Conservation (phyloP, 768 basidiomycete species). For the Tylopilus sp. region DNA sequence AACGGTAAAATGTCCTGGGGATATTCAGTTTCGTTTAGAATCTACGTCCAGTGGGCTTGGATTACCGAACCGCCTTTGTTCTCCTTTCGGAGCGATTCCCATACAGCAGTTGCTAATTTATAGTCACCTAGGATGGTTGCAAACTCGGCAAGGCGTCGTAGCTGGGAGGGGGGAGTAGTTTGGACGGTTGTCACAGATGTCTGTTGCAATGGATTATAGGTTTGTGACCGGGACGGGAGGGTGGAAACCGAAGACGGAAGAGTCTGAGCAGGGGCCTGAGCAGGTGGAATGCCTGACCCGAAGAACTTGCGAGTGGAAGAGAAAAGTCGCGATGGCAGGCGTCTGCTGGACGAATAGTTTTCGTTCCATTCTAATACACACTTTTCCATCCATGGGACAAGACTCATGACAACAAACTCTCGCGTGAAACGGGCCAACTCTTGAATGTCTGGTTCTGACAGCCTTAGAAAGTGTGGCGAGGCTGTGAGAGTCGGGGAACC, state of each 20-base stretch:
- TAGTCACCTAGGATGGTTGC: conserved; percentile 89
- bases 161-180: conserved; percentile 54
- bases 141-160: conserved; percentile 92
- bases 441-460: conserved; percentile 73
- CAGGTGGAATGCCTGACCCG: conserved; percentile 55
- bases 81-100: conserved; percentile 87
- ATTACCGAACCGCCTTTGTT: conserved; percentile 79
- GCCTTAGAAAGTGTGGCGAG: conserved; percentile 38
- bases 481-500: conserved; percentile 1
- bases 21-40: conserved; percentile 9
- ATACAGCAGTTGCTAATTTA: conserved; percentile 76
- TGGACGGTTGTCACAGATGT: conserved; percentile 14
- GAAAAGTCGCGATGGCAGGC: conserved; percentile 82
- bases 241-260: conserved; percentile 39
- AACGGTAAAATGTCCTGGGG: conserved; percentile 79
- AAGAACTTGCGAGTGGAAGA: conserved; percentile 83
- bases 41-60: background rate
- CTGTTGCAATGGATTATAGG: conserved; percentile 35
- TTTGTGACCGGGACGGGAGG: conserved; percentile 36
- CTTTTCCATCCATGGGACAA: conserved; percentile 97
- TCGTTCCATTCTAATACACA: conserved; percentile 95
- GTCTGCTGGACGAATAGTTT: conserved; percentile 69
- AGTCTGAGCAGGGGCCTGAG: conserved; percentile 38
- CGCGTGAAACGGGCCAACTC: conserved; percentile 74
- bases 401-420: conserved; percentile 84